Base-by-base conservation (phyloP, 1,284 basidiomycete species). In the Lignosus rhinocerotis region DNA sequence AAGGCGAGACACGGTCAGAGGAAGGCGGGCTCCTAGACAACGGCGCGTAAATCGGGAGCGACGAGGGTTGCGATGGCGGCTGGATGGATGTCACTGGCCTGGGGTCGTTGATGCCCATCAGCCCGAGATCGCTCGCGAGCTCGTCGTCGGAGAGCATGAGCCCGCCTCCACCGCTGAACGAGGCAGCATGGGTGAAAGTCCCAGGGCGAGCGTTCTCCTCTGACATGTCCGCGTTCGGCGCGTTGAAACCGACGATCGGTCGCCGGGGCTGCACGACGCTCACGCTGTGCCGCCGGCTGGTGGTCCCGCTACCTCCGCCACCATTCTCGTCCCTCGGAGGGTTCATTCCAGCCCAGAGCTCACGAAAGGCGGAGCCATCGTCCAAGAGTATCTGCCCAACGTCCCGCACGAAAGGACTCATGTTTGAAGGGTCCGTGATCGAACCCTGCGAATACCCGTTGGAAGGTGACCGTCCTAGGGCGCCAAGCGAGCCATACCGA, bases 261-360 rank as follows among this genome's bases (percentile, higher is more conserved):
- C 86, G 75, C 14, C 88, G 79, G 0, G 88, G 86, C 69, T 88
- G 90, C 16, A 94, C 90, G 59, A 94, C 86, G 58, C 90, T 93
- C 62, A 96, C 92, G 60, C 89, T 92, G 67, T 95, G 93, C 39
- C 93, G 78, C 45, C 93, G 78, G 66, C 89, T 92, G 10, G 92
- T 93, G 1, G 90, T 88, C 0, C 93, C 93, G 67, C 90, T 92
- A 0, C 82, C 82, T 16, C 79, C 82, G 10, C 77, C 78, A 21
- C 82, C 83, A 54, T 79, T 80, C 69, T 88, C 85, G 62, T 86
- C 82, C 47, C 80, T 76, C 6, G 80, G 83, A 0, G 79, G 83
- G 60, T 84, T 77, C 78, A 83, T 83, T 32, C 83, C 85, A 0
- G 83, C 79, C 87, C 88, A 90, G 9, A 90, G 76, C 65, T 90